Evolutionary conservation across 2,329 filamentous ascomycete genomes (phyloP).

Genomic region (Hymenoscyphus infarciens): DNA sequence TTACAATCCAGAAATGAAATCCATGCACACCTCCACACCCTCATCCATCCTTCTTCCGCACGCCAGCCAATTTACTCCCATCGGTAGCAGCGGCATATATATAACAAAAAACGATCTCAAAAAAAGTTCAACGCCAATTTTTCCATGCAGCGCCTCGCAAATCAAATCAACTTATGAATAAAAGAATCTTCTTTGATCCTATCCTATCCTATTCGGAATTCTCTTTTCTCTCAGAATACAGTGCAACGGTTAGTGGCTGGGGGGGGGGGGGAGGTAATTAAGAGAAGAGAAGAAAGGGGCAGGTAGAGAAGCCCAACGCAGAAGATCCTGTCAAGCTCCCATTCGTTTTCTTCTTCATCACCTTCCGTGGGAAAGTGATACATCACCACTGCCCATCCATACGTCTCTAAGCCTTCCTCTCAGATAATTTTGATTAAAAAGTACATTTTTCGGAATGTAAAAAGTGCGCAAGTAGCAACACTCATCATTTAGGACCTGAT

Average conservation of each 20-base stretch:
- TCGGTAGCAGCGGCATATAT: neutral
- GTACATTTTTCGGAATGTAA: neutral
- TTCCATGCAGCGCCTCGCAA: conserved; percentile 14
- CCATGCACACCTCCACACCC: too few species aligned
- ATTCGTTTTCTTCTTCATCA: neutral
- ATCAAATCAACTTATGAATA: neutral
- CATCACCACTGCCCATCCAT: neutral
- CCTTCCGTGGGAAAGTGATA: neutral
- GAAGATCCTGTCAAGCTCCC: too few species aligned
- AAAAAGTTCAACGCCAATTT: conserved; percentile 7
- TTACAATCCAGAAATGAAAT: too few species aligned
- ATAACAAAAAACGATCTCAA: neutral
- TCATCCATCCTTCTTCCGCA: too few species aligned
- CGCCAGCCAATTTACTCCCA: too few species aligned
- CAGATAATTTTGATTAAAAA: neutral
- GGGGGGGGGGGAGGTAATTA: too few species aligned
- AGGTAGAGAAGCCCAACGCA: too few species aligned
- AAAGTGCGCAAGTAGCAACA: neutral
- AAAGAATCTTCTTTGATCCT: neutral
- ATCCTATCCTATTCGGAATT: neutral
- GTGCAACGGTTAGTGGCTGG: too few species aligned
- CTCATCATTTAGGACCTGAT: conserved; percentile 36
- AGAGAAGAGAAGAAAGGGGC: too few species aligned
- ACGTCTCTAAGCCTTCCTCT: neutral
- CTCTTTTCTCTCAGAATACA: too few species aligned